phyloP scores from a whole-genome alignment of 1,284 basidiomycete genomes.

The Tilletia indica region DNA sequence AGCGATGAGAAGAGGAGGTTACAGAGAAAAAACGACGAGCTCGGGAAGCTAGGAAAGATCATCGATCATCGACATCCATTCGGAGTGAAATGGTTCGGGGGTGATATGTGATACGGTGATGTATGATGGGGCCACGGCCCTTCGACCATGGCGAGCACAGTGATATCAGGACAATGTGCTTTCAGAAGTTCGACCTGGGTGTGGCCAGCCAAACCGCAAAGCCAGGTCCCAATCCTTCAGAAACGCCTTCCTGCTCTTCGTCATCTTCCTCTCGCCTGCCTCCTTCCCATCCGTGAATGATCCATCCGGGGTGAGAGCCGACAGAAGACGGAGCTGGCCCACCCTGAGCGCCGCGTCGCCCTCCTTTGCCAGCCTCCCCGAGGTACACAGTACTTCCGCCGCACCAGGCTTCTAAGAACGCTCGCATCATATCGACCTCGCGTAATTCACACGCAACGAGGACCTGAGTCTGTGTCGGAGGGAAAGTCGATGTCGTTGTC shows the following conservation, averaged over 20 bases:
- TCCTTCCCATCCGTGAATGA: background rate
- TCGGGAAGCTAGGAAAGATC: no score
- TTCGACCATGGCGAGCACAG: no score
- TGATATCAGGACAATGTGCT: no score
- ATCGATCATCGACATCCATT: no score
- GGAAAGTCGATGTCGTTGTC: background rate
- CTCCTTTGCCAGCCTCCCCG: background rate
- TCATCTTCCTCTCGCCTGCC: background rate
- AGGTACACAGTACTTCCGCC: background rate
- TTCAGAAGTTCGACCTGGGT: background rate
- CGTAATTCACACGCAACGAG: background rate
- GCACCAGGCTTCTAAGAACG: constrained; percentile 5
- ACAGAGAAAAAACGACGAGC: no score
- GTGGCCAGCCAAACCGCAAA: constrained; percentile 13
- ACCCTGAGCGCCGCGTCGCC: no score
- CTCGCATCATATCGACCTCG: constrained; percentile 15
- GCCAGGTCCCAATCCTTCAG: constrained; percentile 6
- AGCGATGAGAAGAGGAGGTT: no score
- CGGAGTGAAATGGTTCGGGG: no score
- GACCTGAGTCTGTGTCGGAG: constrained; percentile 4
- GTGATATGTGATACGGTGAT: no score
- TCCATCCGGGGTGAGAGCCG: background rate
- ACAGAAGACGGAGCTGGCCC: no score
- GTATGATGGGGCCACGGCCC: no score
- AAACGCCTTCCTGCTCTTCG: background rate